A percentile compares a stretch with the other conserved stretches of the same genome.
Conservation (phyloP, 371 early-diverging fungal genomes). For the Nematocida ironsii region DNA sequence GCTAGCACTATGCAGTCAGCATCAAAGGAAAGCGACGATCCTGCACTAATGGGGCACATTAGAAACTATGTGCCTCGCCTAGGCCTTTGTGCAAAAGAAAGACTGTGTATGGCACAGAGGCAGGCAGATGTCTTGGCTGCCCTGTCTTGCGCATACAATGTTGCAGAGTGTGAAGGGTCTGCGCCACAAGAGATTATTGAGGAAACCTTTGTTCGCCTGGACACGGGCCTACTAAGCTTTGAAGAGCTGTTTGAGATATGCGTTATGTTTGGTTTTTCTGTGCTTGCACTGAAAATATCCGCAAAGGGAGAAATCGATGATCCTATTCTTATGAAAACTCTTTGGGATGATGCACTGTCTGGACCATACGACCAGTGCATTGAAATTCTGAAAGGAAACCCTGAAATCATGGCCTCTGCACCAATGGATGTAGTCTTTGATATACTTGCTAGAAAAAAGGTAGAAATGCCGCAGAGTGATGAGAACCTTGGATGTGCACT, state of each 20-base stretch:
- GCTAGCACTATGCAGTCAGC: slow-evolving; percentile 54
- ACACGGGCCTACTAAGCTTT: slow-evolving; percentile 43
- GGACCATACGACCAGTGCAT: slow-evolving; percentile 32
- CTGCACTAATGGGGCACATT: slow-evolving; percentile 20
- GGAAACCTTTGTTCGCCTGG: slow-evolving; percentile 38
- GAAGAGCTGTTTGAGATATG: slow-evolving; percentile 61
- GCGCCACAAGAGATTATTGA: background rate
- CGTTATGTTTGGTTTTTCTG: slow-evolving; percentile 49
- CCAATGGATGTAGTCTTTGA: slow-evolving; percentile 30
- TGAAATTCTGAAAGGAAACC: slow-evolving; percentile 27
- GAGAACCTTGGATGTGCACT: slow-evolving; percentile 45
- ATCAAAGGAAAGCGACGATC: background rate
- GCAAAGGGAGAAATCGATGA: slow-evolving; percentile 35
- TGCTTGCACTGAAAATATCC: slow-evolving; percentile 47
- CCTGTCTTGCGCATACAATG: slow-evolving; percentile 10
- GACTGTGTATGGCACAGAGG: slow-evolving; percentile 52
- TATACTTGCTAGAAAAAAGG: slow-evolving; percentile 42
- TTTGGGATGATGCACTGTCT: slow-evolving; percentile 49
- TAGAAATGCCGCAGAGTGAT: background rate
- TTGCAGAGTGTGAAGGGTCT: background rate
- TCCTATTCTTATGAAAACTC: slow-evolving; percentile 2
- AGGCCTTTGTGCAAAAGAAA: slow-evolving; percentile 26
- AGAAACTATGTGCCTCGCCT: slow-evolving; percentile 27
- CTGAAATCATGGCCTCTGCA: slow-evolving; percentile 8
- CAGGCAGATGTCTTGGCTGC: slow-evolving; percentile 46